These are phyloP conservation scores for Pythium brachiatum DNA, from an alignment of 352 stramenopile genomes.

Conservation along the genomic window DNA sequence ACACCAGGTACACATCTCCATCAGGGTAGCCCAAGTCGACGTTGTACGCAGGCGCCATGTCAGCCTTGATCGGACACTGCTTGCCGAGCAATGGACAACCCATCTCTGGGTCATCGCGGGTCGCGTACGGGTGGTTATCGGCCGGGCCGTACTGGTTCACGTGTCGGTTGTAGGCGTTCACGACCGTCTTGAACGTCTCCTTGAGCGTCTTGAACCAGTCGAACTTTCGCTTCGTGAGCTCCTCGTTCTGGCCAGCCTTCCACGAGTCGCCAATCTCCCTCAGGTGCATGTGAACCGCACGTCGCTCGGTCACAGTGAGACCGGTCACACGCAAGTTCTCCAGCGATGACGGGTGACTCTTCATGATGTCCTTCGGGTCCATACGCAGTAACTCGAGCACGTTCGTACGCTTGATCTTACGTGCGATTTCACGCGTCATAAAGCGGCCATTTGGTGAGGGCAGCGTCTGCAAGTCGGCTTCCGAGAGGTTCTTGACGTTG, in stretches of 20 bases:
- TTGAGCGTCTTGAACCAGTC: slow-evolving; percentile 92
- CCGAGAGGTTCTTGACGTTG: slow-evolving; percentile 89
- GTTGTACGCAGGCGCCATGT: slow-evolving; percentile 69
- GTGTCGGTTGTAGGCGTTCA: slow-evolving; percentile 90
- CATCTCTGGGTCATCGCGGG: slow-evolving; percentile 76
- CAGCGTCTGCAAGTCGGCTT: slow-evolving; percentile 73
- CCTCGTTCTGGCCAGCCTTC: slow-evolving; percentile 88
- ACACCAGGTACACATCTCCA: slow-evolving; percentile 77
- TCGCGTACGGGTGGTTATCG: slow-evolving; percentile 87
- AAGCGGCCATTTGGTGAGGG: slow-evolving; percentile 73
- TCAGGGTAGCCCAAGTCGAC: slow-evolving; percentile 81
- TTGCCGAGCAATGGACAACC: slow-evolving; percentile 88
- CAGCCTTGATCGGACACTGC: slow-evolving; percentile 89
- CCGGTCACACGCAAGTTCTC: slow-evolving; percentile 91
- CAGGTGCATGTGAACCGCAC: slow-evolving; percentile 88
- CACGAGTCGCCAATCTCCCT: slow-evolving; percentile 80
- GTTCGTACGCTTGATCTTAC: slow-evolving; percentile 93
- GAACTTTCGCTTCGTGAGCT: slow-evolving; percentile 91
- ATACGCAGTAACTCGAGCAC: slow-evolving; percentile 88
- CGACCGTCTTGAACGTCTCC: slow-evolving; percentile 90
- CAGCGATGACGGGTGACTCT: slow-evolving; percentile 87
- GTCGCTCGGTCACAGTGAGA: slow-evolving; percentile 88
- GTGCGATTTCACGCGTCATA: slow-evolving; percentile 74
- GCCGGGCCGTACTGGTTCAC: slow-evolving; percentile 88
- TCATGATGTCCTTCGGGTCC: slow-evolving; percentile 83